These are phyloP conservation scores for Pichia norvegensis DNA, from an alignment of 1,139 yeast genomes.

Conservation along the genomic window DNA sequence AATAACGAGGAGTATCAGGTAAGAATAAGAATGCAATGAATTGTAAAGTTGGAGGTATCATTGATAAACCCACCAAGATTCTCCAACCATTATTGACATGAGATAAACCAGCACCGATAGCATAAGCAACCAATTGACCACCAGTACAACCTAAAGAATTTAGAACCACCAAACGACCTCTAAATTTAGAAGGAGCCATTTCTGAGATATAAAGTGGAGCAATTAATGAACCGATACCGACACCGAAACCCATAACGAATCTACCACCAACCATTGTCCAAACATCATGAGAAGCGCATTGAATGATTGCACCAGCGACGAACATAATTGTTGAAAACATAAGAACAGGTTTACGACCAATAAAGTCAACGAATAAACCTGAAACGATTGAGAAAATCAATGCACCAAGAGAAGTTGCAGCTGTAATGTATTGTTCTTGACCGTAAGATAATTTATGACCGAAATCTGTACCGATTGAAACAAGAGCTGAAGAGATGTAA, in stretches of 20 bases:
- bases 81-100: slow-evolving; percentile 84
- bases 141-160: slow-evolving; percentile 76
- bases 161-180: slow-evolving; percentile 74
- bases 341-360: slow-evolving; percentile 77
- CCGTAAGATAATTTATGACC: slow-evolving; percentile 52
- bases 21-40: slow-evolving; percentile 69
- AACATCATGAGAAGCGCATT: slow-evolving; percentile 67
- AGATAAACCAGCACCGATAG: slow-evolving; percentile 83
- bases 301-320: slow-evolving; percentile 74
- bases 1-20: slow-evolving; percentile 92
- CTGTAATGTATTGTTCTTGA: slow-evolving; percentile 80
- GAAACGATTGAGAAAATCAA: slow-evolving; percentile 68
- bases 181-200: slow-evolving; percentile 81
- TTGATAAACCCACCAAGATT: slow-evolving; percentile 78
- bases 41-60: slow-evolving; percentile 81
- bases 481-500: slow-evolving; percentile 86
- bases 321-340: slow-evolving; percentile 75
- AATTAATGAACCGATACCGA: slow-evolving; percentile 85
- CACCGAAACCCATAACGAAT: slow-evolving; percentile 91
- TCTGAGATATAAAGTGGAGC: slow-evolving; percentile 90
- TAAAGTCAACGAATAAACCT: slow-evolving; percentile 69
- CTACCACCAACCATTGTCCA: slow-evolving; percentile 94
- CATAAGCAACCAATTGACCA: slow-evolving; percentile 88
- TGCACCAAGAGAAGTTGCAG: slow-evolving; percentile 95
- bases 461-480: slow-evolving; percentile 72